Percentiles rank a stretch among this genome's conserved stretches.
These are phyloP conservation scores for Fusarium tricinctum DNA, from an alignment of 2,329 filamentous ascomycete species.

Conservation along the genomic window DNA sequence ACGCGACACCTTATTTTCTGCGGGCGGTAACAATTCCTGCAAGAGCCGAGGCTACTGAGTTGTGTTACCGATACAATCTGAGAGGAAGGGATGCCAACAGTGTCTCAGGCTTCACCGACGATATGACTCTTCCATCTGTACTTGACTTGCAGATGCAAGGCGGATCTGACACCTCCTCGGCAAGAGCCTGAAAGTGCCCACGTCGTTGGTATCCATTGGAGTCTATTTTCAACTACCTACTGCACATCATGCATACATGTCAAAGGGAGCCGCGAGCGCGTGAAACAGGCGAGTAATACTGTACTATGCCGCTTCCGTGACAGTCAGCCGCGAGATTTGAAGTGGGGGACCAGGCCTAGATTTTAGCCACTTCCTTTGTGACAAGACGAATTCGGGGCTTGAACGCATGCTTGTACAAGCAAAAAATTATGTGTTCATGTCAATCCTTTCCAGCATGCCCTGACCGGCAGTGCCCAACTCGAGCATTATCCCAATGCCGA, in stretches of 20 bases:
- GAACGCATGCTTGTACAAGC: constrained; percentile 32
- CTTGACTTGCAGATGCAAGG: constrained; percentile 40
- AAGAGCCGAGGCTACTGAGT: constrained; percentile 29
- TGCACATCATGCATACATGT: constrained; percentile 52
- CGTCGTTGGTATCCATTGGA: constrained; percentile 49
- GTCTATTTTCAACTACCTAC: constrained; percentile 46
- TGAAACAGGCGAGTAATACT: constrained; percentile 40
- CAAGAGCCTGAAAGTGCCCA: constrained; percentile 46
- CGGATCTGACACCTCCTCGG: constrained; percentile 46
- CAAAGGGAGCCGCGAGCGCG: constrained; percentile 42
- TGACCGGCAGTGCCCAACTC: constrained; percentile 35
- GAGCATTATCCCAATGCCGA: constrained; percentile 38
- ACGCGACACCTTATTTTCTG: constrained; percentile 39
- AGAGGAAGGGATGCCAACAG: constrained; percentile 14
- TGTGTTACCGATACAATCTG: constrained; percentile 4
- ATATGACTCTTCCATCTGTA: constrained; percentile 38
- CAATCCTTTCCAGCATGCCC: constrained; percentile 24
- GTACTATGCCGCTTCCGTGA: constrained; percentile 43
- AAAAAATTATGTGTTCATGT: constrained; percentile 2
- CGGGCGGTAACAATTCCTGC: constrained; percentile 30
- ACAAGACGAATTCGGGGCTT: constrained; percentile 32
- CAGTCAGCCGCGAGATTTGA: constrained; percentile 35
- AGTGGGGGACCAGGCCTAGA: constrained; percentile 35
- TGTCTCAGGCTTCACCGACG: constrained; percentile 49
- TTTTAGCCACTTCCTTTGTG: constrained; percentile 37